Percentiles rank a stretch among this genome's conserved stretches.
Conservation (phyloP, 2,329 filamentous ascomycete genomes). For the Juglanconis sp. region DNA sequence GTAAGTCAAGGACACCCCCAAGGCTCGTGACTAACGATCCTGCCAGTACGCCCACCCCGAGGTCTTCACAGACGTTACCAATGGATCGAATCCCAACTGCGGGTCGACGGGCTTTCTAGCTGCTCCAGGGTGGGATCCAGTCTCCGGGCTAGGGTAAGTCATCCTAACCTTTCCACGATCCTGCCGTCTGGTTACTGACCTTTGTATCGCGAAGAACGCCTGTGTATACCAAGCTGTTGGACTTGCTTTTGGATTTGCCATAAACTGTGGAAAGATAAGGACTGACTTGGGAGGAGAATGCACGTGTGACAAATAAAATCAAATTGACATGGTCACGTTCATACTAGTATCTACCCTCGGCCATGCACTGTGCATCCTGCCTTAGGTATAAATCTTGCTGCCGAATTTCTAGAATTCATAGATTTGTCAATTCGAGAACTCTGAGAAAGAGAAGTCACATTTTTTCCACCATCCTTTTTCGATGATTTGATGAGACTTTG, state of each 20-base stretch:
- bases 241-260: slow-evolving; percentile 26
- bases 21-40: neutral
- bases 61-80: slow-evolving; percentile 30
- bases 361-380: too few species aligned
- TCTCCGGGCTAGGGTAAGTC: slow-evolving; percentile 32
- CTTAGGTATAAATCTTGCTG: too few species aligned
- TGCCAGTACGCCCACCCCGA: slow-evolving; percentile 26
- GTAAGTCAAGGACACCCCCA: neutral
- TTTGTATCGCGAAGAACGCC: slow-evolving; percentile 23
- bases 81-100: slow-evolving; percentile 35
- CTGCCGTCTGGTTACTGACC: neutral
- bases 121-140: slow-evolving; percentile 39
- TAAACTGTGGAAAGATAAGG: neutral
- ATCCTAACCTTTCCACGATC: too few species aligned
- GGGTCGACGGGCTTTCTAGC: slow-evolving; percentile 39
- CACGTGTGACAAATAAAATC: too few species aligned
- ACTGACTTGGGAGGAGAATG: neutral
- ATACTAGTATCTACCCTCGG: too few species aligned
- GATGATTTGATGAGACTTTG: too few species aligned
- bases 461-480: too few species aligned
- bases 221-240: slow-evolving; percentile 31
- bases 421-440: too few species aligned
- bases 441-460: too few species aligned
- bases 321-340: too few species aligned
- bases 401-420: too few species aligned